Evolutionary conservation across 2,329 filamentous ascomycete species (phyloP).

Genomic region (Cryphonectria parasitica): DNA sequence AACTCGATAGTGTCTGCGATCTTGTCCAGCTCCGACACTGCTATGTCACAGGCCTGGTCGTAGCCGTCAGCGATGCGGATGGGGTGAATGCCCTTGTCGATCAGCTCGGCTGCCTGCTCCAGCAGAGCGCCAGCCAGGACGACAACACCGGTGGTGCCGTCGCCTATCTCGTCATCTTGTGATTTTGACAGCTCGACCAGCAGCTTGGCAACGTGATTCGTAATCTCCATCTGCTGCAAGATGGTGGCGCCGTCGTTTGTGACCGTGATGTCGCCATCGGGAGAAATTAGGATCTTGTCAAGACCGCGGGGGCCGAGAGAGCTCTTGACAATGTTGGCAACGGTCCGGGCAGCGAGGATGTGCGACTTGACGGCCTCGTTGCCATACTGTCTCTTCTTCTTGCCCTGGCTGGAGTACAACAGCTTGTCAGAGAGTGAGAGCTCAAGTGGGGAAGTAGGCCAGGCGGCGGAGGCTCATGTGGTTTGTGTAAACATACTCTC

Average conservation of each 20-base stretch:
- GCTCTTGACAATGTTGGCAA: conserved; percentile 96
- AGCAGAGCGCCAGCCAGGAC: conserved; percentile 92
- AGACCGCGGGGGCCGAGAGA: conserved; percentile 94
- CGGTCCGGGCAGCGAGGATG: conserved; percentile 93
- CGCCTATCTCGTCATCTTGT: conserved; percentile 98
- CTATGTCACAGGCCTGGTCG: conserved; percentile 96
- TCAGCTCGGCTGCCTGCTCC: conserved; percentile 95
- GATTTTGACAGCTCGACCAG: conserved; percentile 97
- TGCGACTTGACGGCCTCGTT: conserved; percentile 98
- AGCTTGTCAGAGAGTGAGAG: conserved; percentile 30
- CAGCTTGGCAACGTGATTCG: conserved; percentile 96
- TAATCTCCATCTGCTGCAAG: conserved; percentile 97
- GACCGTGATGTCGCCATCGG: conserved; percentile 97
- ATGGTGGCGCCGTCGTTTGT: conserved; percentile 99
- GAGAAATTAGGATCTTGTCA: conserved; percentile 98
- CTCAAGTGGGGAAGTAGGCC: conserved; percentile 28
- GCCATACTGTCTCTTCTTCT: conserved; percentile 95
- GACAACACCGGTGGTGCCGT: conserved; percentile 96
- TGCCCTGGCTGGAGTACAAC: conserved; percentile 73
- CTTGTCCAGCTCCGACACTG: conserved; percentile 86
- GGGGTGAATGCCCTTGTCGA: conserved; percentile 99
- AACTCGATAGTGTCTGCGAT: conserved; percentile 94
- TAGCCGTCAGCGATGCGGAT: conserved; percentile 98
- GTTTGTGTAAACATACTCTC: conserved; percentile 74
- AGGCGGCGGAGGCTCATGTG: neutral